Percentiles rank a stretch among this genome's conserved stretches.
Evolutionary conservation across 352 stramenopile species (phyloP).

Genomic region (Halophytophthora batemanensis): DNA sequence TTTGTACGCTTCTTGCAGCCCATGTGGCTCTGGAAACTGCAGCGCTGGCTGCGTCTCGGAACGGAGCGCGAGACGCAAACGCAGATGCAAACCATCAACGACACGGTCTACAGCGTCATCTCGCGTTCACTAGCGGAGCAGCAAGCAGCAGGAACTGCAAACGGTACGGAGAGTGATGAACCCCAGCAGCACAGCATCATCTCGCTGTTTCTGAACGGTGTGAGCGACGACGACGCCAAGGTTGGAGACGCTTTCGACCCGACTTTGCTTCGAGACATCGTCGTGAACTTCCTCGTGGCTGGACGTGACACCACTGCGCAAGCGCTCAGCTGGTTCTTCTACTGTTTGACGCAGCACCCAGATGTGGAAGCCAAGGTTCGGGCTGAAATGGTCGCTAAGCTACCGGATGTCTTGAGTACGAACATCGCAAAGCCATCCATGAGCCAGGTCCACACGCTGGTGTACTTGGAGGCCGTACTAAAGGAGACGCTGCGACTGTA

Average conservation of each 20-base stretch:
- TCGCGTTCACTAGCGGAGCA: slow-evolving; percentile 24
- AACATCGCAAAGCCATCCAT: neutral
- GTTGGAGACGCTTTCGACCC: slow-evolving; percentile 23
- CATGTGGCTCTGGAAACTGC: slow-evolving; percentile 42
- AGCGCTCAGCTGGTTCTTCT: slow-evolving; percentile 71
- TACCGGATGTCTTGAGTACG: slow-evolving; percentile 18
- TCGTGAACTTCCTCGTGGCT: slow-evolving; percentile 78
- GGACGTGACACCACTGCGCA: slow-evolving; percentile 79
- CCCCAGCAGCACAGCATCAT: slow-evolving; percentile 16
- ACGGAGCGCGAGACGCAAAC: slow-evolving; percentile 27
- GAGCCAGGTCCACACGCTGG: slow-evolving; percentile 11
- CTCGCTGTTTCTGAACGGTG: slow-evolving; percentile 25
- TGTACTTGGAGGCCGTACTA: slow-evolving; percentile 48
- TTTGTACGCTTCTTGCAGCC: slow-evolving; percentile 35
- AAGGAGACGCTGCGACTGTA: slow-evolving; percentile 52
- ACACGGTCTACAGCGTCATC: slow-evolving; percentile 38
- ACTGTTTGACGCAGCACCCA: slow-evolving; percentile 47
- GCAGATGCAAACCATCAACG: slow-evolving; percentile 35
- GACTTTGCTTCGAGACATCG: slow-evolving; percentile 62
- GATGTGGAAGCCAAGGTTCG: slow-evolving; percentile 42
- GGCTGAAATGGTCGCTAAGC: slow-evolving; percentile 35
- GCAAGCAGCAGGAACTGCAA: neutral
- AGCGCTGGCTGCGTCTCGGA: slow-evolving; percentile 32
- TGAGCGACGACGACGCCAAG: slow-evolving; percentile 26
- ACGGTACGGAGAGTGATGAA: neutral